Evolutionary conservation across 2,329 filamentous ascomycete genomes (phyloP), one percentile per base, ranked within the genome.

Genomic region (Hypoxylon rubiginosum): DNA sequence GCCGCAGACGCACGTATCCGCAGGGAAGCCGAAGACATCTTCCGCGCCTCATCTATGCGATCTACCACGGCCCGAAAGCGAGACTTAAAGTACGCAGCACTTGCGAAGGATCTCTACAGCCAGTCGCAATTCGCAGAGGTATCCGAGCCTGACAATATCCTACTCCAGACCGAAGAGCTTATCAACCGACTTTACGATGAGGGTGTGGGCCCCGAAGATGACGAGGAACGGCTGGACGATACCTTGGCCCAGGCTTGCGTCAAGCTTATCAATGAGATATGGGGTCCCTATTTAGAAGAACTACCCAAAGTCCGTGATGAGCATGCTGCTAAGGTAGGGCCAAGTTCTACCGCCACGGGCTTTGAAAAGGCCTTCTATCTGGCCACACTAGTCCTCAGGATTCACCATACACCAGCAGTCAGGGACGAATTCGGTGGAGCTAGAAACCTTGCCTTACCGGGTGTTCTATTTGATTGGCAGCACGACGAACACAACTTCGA

Each of bases 401-500:
- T 97, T 60, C 91, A 94, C 72, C 93, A 97, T 78, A 85, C 85
- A 9, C 82, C 85, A 13, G 83, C 83, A 64, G 73, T 80, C 15
- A 77, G 71, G 39, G 74, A 80, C 21, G 75, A 72, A 10, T 79
- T 78, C 32, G 76, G 80, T 8, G 79, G 78, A 32, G 80, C 82
- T 62, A 74, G 55, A 49, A 66, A 61, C 39, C 83, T 83, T 1
- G 85, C 92, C 0, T 82, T 97, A 17, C 93, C 95, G 0, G 90
- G 91, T 74, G 86, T 94, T 15, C 82, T 98, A 13, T 89, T 97
- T 67, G 87, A 92, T 72, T 98, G 95, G 95, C 84, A 97, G 69
- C 86, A 92, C 58, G 84, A 85, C 15, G 87, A 92, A 74, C 93
- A 97, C 75, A 89, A 92, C 67, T 85, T 91, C 26, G 92, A 92